A percentile compares a stretch with the other conserved stretches of the same genome.
These are phyloP conservation scores for Rhododendron vialii DNA, from an alignment of 148 eudicot genomes.

Conservation along the genomic window DNA sequence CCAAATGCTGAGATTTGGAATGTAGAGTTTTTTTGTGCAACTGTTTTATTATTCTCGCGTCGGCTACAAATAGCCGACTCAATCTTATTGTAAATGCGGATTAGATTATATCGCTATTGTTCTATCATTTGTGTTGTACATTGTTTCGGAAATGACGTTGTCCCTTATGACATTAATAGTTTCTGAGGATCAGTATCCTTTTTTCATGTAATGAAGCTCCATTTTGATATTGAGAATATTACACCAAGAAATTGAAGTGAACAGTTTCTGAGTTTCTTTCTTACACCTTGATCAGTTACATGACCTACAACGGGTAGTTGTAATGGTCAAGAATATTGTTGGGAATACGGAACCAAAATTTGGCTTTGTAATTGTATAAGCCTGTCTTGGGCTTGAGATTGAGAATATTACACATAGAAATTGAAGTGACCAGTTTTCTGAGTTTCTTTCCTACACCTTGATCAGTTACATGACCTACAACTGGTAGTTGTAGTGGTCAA, in stretches of 20 bases:
- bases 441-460: background rate
- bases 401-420: too few relatives aligned
- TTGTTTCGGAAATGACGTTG: background rate
- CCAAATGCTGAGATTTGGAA: constrained; percentile 3
- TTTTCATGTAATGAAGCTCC: background rate
- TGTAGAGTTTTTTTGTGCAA: background rate
- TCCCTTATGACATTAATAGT: background rate
- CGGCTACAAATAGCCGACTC: background rate
- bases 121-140: background rate
- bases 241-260: background rate
- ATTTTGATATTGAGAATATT: too few relatives aligned
- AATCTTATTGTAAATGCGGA: constrained; percentile 9
- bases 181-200: background rate
- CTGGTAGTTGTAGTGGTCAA: background rate
- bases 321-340: background rate
- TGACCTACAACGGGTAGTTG: background rate
- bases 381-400: too few relatives aligned
- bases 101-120: background rate
- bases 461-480: background rate
- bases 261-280: background rate
- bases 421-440: background rate
- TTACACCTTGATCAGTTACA: background rate
- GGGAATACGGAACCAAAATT: background rate
- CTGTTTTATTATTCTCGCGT: background rate
- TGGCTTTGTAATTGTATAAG: background rate